These are phyloP conservation scores for Phaseolus coccineus DNA, from an alignment of 331 rosid species.

Conservation along the genomic window DNA sequence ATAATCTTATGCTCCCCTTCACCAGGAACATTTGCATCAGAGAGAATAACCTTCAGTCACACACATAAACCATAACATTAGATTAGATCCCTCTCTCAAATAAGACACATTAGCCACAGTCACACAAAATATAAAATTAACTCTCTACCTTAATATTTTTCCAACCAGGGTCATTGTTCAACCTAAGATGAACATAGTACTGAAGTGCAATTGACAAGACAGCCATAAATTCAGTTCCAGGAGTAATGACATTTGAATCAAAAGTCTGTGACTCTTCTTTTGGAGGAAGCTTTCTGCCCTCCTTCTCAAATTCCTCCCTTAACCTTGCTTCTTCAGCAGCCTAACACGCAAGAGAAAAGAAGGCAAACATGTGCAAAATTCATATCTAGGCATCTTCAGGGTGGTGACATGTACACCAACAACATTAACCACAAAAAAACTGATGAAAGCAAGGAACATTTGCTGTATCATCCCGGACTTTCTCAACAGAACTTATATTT, in stretches of 20 bases:
- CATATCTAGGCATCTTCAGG: conserved; percentile 3
- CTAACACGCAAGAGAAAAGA: conserved; percentile 53
- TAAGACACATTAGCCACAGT: conserved; percentile 11
- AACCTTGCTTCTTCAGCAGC: conserved; percentile 90
- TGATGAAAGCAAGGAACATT: conserved; percentile 2
- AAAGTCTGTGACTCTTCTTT: conserved; percentile 70
- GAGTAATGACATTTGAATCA: conserved; percentile 97
- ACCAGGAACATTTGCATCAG: conserved; percentile 99
- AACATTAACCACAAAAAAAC: background rate
- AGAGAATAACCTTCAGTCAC: conserved; percentile 78
- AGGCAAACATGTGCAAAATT: background rate
- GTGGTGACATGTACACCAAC: background rate
- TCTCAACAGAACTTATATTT: too few relatives aligned
- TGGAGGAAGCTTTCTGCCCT: conserved; percentile 98
- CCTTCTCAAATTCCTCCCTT: conserved; percentile 89
- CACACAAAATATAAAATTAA: conserved; percentile 37
- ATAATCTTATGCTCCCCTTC: conserved; percentile 99
- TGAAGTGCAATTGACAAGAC: conserved; percentile 92
- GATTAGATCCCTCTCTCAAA: conserved; percentile 23
- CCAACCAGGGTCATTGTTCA: conserved; percentile 99
- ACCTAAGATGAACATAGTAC: conserved; percentile 91
- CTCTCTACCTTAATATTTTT: conserved; percentile 75
- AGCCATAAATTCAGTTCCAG: conserved; percentile 97
- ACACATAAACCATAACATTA: conserved; percentile 24
- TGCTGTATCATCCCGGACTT: background rate